Percentiles rank a stretch among this genome's conserved stretches.
Conservation (phyloP, 108 stramenopile genomes). For the Cyclotella atomus region DNA sequence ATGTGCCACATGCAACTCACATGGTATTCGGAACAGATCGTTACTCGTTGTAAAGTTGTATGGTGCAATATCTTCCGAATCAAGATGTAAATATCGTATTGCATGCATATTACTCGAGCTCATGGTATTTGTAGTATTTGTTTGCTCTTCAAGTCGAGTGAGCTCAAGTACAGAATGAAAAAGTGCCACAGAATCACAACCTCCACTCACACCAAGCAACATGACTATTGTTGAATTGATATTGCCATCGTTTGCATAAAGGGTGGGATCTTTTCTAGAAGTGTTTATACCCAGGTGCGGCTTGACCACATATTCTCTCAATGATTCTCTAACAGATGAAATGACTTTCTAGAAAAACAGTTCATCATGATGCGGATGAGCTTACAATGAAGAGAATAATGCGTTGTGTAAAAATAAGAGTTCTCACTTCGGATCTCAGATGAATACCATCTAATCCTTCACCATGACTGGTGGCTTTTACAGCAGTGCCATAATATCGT, state of each 20-base stretch:
- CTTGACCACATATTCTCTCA: background rate
- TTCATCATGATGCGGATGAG: background rate
- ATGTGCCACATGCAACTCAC: conserved; percentile 78
- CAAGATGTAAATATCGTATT: conserved; percentile 28
- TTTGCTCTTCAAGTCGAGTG: too few species aligned
- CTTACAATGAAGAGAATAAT: too few species aligned
- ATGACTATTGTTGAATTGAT: conserved; percentile 47
- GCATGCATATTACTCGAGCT: too few species aligned
- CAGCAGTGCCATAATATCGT: too few species aligned
- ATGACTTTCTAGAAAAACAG: conserved; percentile 3
- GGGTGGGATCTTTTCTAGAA: background rate
- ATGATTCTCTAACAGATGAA: background rate
- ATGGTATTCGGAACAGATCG: conserved; percentile 23
- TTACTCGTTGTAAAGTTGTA: background rate
- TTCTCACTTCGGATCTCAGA: too few species aligned
- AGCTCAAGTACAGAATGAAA: conserved; percentile 70
- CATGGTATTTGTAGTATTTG: too few species aligned
- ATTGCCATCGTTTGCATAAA: too few species aligned
- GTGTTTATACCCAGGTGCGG: background rate
- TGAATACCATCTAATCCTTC: too few species aligned
- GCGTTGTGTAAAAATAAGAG: too few species aligned
- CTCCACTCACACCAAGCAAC: conserved; percentile 84
- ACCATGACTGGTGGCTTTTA: too few species aligned
- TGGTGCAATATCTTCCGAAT: background rate
- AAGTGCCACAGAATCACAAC: conserved; percentile 86